A percentile compares a stretch with the other conserved stretches of the same genome.
phyloP scores from a whole-genome alignment of 192 early-diverging fungal genomes.

The Coemansia sp. region DNA sequence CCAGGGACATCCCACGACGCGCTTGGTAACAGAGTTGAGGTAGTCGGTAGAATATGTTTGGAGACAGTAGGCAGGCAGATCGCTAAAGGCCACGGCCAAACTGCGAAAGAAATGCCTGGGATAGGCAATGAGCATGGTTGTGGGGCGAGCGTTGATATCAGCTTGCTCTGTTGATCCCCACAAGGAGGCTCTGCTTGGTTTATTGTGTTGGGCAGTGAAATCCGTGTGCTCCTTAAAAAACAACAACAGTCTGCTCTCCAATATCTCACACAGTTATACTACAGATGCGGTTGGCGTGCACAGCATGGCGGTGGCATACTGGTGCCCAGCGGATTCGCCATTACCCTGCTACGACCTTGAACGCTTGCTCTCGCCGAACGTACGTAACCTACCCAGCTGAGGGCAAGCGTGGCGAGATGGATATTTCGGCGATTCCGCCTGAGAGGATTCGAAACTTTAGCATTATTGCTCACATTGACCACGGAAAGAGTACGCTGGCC shows the following conservation, averaged over 20 bases:
- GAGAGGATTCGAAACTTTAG: constrained; percentile 92
- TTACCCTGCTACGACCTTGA: background rate
- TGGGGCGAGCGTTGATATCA: background rate
- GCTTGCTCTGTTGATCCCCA: too few relatives aligned
- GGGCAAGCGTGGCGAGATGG: constrained; percentile 42
- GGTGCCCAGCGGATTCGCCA: background rate
- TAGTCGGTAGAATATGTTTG: background rate
- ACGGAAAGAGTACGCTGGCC: constrained; percentile 89
- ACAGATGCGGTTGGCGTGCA: constrained; percentile 3
- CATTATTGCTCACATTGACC: constrained; percentile 85
- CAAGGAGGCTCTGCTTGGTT: too few relatives aligned
- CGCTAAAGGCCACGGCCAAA: background rate
- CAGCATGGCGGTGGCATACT: background rate
- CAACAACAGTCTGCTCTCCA: too few relatives aligned
- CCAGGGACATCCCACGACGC: background rate
- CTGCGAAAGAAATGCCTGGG: background rate
- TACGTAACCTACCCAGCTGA: background rate
- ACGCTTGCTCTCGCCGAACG: background rate
- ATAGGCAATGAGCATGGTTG: background rate
- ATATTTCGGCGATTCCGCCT: constrained; percentile 66
- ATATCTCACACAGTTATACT: background rate
- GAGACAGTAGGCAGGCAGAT: background rate
- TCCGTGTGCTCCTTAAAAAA: too few relatives aligned
- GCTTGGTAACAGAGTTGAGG: background rate
- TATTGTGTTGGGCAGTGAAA: too few relatives aligned